Evolutionary conservation across 306 rosid species (phyloP), one percentile per base, ranked within the genome.

Genomic region (Inga laurina): DNA sequence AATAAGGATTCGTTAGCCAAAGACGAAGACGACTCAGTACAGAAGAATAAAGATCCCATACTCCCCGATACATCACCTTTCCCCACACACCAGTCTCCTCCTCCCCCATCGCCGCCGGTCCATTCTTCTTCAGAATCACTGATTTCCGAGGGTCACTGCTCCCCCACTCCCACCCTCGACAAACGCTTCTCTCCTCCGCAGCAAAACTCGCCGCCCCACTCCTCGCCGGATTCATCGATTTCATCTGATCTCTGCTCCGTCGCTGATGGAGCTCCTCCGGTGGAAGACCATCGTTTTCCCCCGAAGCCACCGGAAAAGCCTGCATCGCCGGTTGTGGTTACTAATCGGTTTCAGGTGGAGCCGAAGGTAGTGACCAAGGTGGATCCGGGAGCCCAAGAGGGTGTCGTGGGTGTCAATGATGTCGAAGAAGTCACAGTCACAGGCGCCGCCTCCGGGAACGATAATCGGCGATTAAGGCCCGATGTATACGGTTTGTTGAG

Each of bases 311-410:
- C 86, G 45, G 72, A 46, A 9, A 24, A 61, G 2, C 48, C 41
- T 27, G 79, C 86, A 1, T 77, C 86, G 66, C 84, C 89, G 7
- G 81, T 85, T 21, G 82, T 82, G 4, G 84, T 76, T 51, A 86
- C 88, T 19, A 90, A 91, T 45, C 88, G 91, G 13, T 87, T 88
- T 81, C 88, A 77, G 64, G 80, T 93, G 46, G 91, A 86, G 81
- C 90, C 94, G 5, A 74, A 81, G 65, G 92, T 87, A 59, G 82
- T 91, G 27, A 89, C 93, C n/a, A 85, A 73, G 85, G 84, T 87
- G 32, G 92, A 84, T 72, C 89, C 88, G n/a, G 85, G 82, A 11
- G 84, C 91, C 49, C 83, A 87, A 81, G 86, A 89, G 66, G 95
- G 91, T 41, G 51, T 78, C 82, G 83, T 75, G 27, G 85, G 71